phyloP scores from a whole-genome alignment of 2,329 filamentous ascomycete species.

The Microcyclosporella mali region DNA sequence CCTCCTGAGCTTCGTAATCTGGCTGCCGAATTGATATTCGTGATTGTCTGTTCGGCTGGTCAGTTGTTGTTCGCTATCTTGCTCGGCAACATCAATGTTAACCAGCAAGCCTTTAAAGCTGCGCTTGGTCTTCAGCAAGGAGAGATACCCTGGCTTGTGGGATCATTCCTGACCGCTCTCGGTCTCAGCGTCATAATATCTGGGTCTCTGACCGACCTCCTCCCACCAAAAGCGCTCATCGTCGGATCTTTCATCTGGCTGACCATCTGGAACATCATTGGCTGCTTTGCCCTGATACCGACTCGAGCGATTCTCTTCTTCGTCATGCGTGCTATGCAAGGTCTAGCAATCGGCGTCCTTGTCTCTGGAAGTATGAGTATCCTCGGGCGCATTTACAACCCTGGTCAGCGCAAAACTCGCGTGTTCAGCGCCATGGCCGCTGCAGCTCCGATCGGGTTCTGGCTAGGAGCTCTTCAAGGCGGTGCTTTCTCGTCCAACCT shows the following conservation, averaged over 20 bases:
- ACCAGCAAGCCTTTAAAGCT: conserved; percentile 34
- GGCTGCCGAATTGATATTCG: conserved; percentile 36
- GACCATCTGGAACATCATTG: conserved; percentile 36
- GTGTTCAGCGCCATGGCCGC: conserved; percentile 35
- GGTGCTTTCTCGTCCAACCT: conserved; percentile 37
- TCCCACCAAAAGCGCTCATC: conserved; percentile 37
- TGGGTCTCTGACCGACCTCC: conserved; percentile 37
- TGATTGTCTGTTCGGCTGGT: conserved; percentile 39
- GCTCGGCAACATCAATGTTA: conserved; percentile 38
- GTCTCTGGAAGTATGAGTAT: conserved; percentile 35
- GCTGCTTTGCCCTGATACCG: conserved; percentile 35
- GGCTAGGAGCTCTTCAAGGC: conserved; percentile 36
- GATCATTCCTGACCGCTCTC: conserved; percentile 38
- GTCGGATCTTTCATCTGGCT: conserved; percentile 41
- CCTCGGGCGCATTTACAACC: conserved; percentile 35
- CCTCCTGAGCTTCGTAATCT: conserved; percentile 39
- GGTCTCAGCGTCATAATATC: conserved; percentile 39
- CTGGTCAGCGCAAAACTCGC: conserved; percentile 34
- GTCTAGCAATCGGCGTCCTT: conserved; percentile 32
- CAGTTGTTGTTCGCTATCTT: conserved; percentile 41
- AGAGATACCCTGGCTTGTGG: conserved; percentile 40
- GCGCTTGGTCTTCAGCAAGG: conserved; percentile 37
- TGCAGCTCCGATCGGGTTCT: conserved; percentile 33
- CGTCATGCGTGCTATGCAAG: conserved; percentile 36
- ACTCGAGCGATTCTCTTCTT: conserved; percentile 33